A percentile compares a stretch with the other conserved stretches of the same genome.
These are phyloP conservation scores for Tirmania nivea DNA, from an alignment of 495 filamentous ascomycete species.

Conservation along the genomic window DNA sequence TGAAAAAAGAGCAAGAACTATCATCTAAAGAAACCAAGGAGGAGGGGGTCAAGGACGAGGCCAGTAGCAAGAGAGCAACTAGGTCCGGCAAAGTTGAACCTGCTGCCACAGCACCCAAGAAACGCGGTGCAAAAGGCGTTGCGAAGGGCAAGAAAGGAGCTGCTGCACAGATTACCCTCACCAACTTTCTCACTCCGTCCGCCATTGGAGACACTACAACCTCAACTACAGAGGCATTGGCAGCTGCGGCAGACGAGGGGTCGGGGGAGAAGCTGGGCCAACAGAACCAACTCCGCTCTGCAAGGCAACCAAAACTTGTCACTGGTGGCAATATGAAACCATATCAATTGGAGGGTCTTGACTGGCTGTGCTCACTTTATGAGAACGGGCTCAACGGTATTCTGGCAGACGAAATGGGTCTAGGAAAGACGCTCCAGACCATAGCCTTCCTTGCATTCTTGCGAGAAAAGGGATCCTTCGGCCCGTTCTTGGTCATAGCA, in stretches of 20 bases:
- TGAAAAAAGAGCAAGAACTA: constrained; percentile 1
- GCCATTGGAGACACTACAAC: neutral
- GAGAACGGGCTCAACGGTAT: constrained; percentile 94
- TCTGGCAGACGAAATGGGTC: constrained; percentile 89
- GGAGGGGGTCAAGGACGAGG: neutral
- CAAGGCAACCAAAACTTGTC: constrained; percentile 63
- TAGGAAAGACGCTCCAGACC: constrained; percentile 89
- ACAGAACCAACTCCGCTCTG: constrained; percentile 49
- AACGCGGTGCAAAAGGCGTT: neutral
- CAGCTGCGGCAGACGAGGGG: neutral
- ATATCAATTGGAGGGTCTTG: constrained; percentile 85
- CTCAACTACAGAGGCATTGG: neutral
- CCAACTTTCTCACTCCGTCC: neutral
- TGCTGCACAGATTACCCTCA: neutral
- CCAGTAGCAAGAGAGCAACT: neutral
- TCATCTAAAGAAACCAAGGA: constrained; percentile 1
- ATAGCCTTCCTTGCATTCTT: constrained; percentile 80
- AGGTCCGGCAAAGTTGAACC: neutral
- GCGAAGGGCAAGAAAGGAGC: neutral
- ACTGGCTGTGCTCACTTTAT: constrained; percentile 69
- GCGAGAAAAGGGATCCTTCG: constrained; percentile 63
- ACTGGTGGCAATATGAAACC: constrained; percentile 77
- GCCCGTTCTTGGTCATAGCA: constrained; percentile 75
- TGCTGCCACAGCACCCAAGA: neutral
- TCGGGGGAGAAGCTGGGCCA: constrained; percentile 34